Conservation (phyloP, 139 green algal species). For the Chlamydomonas incerta region DNA sequence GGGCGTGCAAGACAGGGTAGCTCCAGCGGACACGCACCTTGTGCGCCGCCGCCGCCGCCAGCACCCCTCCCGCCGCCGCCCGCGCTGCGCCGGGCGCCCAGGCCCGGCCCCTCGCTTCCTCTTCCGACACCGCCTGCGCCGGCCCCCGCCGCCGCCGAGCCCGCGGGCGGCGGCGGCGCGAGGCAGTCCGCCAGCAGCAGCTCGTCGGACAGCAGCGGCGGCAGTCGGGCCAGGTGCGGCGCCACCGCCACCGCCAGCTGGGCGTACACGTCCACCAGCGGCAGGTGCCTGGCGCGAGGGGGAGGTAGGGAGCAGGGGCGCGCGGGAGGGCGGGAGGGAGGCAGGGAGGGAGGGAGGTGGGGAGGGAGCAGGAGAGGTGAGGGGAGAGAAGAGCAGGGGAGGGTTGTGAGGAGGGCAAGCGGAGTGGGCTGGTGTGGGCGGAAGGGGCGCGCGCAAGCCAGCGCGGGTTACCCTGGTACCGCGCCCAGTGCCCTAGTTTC, state of each 20-base stretch:
- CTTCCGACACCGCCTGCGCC: background rate
- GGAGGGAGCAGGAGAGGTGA: no score
- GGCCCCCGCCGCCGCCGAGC: background rate
- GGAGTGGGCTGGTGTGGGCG: no score
- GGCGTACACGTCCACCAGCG: conserved; percentile 75
- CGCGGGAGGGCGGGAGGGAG: background rate
- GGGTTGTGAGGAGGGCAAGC: no score
- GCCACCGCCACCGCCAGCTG: conserved; percentile 71
- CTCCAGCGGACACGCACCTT: no score
- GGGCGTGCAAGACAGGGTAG: no score
- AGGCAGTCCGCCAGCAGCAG: conserved; percentile 51
- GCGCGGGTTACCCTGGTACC: no score
- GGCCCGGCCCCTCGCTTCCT: background rate
- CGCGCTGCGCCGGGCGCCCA: background rate
- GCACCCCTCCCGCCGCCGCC: background rate
- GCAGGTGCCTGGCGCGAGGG: conserved; percentile 52
- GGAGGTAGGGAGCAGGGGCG: background rate
- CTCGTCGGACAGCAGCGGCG: conserved; percentile 29
- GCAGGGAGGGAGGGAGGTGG: no score
- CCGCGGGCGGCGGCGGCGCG: no score
- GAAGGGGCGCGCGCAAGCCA: no score
- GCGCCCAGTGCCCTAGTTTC: no score
- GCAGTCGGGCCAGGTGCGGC: conserved; percentile 9
- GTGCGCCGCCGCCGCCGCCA: no score
- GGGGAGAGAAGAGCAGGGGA: no score